Base-by-base conservation (phyloP, 257 asterid genomes). In the Solanum clarkiae region DNA sequence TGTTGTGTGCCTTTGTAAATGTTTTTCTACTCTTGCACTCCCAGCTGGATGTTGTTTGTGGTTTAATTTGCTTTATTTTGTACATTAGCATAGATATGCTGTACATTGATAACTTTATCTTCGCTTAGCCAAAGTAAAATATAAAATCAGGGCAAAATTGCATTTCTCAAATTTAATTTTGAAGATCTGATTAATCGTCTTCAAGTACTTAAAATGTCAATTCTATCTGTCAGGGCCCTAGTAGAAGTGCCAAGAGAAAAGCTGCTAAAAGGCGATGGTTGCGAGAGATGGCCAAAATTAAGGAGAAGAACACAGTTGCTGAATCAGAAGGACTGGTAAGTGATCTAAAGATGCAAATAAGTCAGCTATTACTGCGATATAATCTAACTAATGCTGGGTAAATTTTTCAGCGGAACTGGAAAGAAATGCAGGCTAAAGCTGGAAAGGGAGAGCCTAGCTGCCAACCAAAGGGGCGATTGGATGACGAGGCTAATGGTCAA, bases 231-330 rank as follows among this genome's bases (percentile, higher is more conserved):
- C 89, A 96, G 99, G 86, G 47, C 51, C 93, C 93, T 84, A 96
- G 99, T 90, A 94, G 98, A 90, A 93, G 94, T 91, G 95, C 98
- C 79, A 88, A 92, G 85, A 92, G 99, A 81, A 91, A 93, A 86
- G 60, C 83, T 72, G 88, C 84, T 51, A 94, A 94, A 89, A 90
- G 98, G 88, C 87, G 36, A 42, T 94, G 94, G 95, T 80, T 94
- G 89, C 89, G 88, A 57, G 98, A 95, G 89, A 93, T 95, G 98
- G 90, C 90, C 63, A 94, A 96, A 89, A 92, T 95, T 86, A 91
- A 88, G 92, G 91, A 89, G 91, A 90, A 85, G 84, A 92, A 92
- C 88, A 80, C 88, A 15, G 88, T 70, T 77, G 85, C 92, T 54
- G 93, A 90, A 88, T 89, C 97, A 44, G 93, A 94, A 91, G 93